Evolutionary conservation across 805 yeast species (phyloP).

Genomic region (Debaryomyces castellii): DNA sequence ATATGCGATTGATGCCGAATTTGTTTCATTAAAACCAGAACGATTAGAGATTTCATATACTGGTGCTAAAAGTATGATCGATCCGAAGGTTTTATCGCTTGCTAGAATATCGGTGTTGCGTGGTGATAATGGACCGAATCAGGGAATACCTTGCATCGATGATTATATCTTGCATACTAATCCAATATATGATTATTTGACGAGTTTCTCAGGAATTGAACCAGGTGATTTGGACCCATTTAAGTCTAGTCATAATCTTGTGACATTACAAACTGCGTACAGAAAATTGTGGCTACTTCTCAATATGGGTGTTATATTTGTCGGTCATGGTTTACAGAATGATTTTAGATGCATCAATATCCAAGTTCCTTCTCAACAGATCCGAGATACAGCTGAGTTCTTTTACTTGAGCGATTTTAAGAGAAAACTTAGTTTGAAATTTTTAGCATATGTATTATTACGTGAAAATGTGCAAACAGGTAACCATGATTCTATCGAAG

Average conservation of each 20-base stretch:
- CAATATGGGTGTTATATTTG: slow-evolving; percentile 86
- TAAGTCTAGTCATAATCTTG: slow-evolving; percentile 65
- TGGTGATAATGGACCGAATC: slow-evolving; percentile 61
- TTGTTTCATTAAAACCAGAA: slow-evolving; percentile 79
- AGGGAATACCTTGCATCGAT: slow-evolving; percentile 83
- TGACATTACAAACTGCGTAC: slow-evolving; percentile 78
- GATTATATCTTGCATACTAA: slow-evolving; percentile 81
- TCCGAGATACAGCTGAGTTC: slow-evolving; percentile 83
- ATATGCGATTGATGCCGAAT: slow-evolving; percentile 96
- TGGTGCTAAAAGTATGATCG: slow-evolving; percentile 66
- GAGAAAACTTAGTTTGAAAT: slow-evolving; percentile 79
- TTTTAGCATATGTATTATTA: slow-evolving; percentile 77
- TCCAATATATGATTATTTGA: slow-evolving; percentile 78
- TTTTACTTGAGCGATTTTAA: slow-evolving; percentile 74
- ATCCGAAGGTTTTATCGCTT: slow-evolving; percentile 73
- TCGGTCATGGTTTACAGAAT: slow-evolving; percentile 90
- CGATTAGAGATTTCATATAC: slow-evolving; percentile 72
- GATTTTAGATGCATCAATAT: slow-evolving; percentile 94
- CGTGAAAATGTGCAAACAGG: slow-evolving; percentile 81
- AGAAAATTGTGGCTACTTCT: slow-evolving; percentile 86
- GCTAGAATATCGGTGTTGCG: slow-evolving; percentile 89
- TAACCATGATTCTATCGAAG: slow-evolving; percentile 96
- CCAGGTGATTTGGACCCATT: slow-evolving; percentile 83
- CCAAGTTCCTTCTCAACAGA: slow-evolving; percentile 81
- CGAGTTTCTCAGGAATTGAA: slow-evolving; percentile 91